Conservation (phyloP, 768 basidiomycete species). For the Mycena galopus region DNA sequence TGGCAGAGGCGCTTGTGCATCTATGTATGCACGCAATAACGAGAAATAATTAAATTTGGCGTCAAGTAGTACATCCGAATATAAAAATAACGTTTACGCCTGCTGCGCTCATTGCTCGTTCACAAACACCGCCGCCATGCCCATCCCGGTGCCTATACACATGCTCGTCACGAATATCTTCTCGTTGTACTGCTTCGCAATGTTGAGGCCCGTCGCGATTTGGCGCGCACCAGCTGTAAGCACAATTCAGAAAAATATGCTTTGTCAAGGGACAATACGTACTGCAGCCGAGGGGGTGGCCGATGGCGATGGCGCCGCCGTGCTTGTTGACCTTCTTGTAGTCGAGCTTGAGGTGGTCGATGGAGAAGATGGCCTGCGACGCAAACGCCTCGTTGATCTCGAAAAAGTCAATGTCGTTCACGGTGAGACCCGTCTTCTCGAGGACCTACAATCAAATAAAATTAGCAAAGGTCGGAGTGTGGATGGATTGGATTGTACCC, state of each 20-base stretch:
- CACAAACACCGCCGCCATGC: slow-evolving; percentile 90
- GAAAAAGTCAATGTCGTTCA: slow-evolving; percentile 87
- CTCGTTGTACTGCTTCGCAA: slow-evolving; percentile 81
- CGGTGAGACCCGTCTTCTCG: slow-evolving; percentile 71
- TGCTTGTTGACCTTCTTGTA: slow-evolving; percentile 86
- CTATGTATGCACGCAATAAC: neutral
- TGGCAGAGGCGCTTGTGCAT: neutral
- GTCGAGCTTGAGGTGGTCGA: slow-evolving; percentile 78
- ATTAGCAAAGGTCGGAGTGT: neutral
- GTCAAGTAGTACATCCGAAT: neutral
- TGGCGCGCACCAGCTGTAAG: slow-evolving; percentile 83
- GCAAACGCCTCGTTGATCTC: slow-evolving; percentile 96
- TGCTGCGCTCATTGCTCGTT: slow-evolving; percentile 67
- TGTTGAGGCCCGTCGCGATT: slow-evolving; percentile 85
- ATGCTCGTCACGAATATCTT: slow-evolving; percentile 91
- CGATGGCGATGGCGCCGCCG: slow-evolving; percentile 92
- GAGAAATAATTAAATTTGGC: neutral
- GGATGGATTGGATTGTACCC: slow-evolving; percentile 46
- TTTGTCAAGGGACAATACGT: slow-evolving; percentile 47
- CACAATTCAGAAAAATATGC: slow-evolving; percentile 17
- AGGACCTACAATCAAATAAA: slow-evolving; percentile 54
- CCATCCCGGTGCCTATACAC: slow-evolving; percentile 94
- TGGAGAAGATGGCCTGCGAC: slow-evolving; percentile 80
- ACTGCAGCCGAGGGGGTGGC: slow-evolving; percentile 91
- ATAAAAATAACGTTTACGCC: slow-evolving; percentile 1